Conservation (phyloP, 2,329 filamentous ascomycete genomes). For the Pezicula carpinea region DNA sequence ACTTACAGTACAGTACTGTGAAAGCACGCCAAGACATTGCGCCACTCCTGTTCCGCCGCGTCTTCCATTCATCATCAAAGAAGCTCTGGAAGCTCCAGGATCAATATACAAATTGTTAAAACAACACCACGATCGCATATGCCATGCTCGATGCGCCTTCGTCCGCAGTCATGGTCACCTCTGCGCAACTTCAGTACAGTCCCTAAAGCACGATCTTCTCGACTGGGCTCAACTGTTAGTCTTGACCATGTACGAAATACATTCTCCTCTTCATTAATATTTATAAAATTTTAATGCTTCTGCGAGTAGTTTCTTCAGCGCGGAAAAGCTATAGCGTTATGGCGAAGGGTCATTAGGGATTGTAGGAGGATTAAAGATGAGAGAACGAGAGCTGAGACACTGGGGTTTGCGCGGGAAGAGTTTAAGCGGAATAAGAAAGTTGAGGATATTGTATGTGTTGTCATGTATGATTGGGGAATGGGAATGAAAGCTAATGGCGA, state of each 20-base stretch:
- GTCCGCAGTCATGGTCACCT: slow-evolving; percentile 7
- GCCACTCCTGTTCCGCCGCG: too few relatives aligned
- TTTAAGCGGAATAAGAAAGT: slow-evolving; percentile 55
- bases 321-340: slow-evolving; percentile 49
- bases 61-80: too few relatives aligned
- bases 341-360: slow-evolving; percentile 52
- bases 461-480: background rate
- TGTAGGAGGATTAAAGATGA: slow-evolving; percentile 47
- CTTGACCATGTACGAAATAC: slow-evolving; percentile 50
- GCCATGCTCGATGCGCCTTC: slow-evolving; percentile 15
- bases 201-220: slow-evolving; percentile 19
- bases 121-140: background rate
- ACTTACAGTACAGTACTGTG: too few relatives aligned
- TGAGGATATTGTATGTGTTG: slow-evolving; percentile 46
- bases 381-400: slow-evolving; percentile 49
- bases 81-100: background rate
- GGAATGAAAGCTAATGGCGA: background rate
- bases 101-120: background rate
- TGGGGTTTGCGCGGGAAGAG: slow-evolving; percentile 52
- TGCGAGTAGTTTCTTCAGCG: slow-evolving; percentile 53
- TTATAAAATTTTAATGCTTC: background rate
- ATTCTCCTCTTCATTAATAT: background rate
- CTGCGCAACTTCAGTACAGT: slow-evolving; percentile 11
- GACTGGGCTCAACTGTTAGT: slow-evolving; percentile 43
- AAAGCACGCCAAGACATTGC: too few relatives aligned